Conservation (phyloP, 2,329 filamentous ascomycete genomes). For the Dothistroma pini region DNA sequence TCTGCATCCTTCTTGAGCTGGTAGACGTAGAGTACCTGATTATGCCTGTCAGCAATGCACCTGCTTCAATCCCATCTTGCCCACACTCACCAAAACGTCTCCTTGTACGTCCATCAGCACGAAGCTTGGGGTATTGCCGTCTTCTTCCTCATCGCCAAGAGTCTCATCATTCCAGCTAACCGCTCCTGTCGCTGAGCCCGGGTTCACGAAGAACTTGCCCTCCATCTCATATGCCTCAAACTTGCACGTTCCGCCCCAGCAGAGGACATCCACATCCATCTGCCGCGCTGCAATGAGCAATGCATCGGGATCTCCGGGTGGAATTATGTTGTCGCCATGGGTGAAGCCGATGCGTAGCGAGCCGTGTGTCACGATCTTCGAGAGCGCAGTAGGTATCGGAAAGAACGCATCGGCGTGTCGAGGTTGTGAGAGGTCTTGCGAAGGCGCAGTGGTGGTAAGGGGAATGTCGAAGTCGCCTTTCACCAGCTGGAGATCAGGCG, state of each 20-base stretch:
- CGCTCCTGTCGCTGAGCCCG: constrained; percentile 64
- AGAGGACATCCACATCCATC: constrained; percentile 67
- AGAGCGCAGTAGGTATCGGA: constrained; percentile 49
- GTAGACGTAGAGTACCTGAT: constrained; percentile 78
- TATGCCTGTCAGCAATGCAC: neutral
- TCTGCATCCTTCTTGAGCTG: constrained; percentile 52
- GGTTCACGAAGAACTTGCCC: constrained; percentile 68
- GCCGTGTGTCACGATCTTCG: constrained; percentile 68
- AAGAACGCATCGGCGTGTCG: constrained; percentile 23
- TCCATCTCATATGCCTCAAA: constrained; percentile 71
- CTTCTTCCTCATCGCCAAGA: constrained; percentile 38
- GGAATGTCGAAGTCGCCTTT: constrained; percentile 68
- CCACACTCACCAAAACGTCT: constrained; percentile 65
- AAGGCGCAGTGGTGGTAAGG: constrained; percentile 46
- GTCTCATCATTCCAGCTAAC: constrained; percentile 53
- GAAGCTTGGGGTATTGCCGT: constrained; percentile 81
- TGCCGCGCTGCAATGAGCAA: constrained; percentile 65
- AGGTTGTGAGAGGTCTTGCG: constrained; percentile 16
- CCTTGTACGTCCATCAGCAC: constrained; percentile 99
- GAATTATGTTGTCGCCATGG: constrained; percentile 68
- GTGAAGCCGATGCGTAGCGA: constrained; percentile 66
- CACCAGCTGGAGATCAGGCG: constrained; percentile 64
- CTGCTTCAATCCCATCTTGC: neutral
- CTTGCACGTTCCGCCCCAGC: constrained; percentile 67
- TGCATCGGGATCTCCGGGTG: constrained; percentile 63